Evolutionary conservation across 2,329 filamentous ascomycete species (phyloP).

Genomic region (Diaporthe eres): DNA sequence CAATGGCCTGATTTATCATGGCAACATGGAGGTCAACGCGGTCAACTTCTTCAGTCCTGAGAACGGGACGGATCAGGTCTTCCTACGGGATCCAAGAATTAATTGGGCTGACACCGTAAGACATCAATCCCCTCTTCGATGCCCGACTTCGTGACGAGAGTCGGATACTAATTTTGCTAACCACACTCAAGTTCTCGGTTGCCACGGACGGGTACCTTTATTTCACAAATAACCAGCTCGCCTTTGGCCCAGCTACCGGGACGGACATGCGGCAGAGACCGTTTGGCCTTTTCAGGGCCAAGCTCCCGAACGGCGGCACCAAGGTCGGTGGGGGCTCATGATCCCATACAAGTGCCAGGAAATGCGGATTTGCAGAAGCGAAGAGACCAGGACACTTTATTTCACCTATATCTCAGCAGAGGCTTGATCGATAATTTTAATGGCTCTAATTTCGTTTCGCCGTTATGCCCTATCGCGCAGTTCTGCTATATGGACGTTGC

Average conservation of each 20-base stretch:
- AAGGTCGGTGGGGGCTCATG: conserved; percentile 42
- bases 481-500: too few species aligned
- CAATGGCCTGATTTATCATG: conserved; percentile 63
- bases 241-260: conserved; percentile 37
- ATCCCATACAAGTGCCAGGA: neutral
- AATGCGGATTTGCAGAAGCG: neutral
- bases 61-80: conserved; percentile 56
- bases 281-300: conserved; percentile 46
- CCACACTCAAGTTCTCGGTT: conserved; percentile 49
- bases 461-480: neutral
- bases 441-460: neutral
- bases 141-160: neutral
- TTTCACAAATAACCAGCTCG: conserved; percentile 66
- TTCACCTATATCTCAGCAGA: too few species aligned
- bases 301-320: conserved; percentile 45
- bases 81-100: conserved; percentile 56
- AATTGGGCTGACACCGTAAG: conserved; percentile 65
- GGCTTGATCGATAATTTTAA: neutral
- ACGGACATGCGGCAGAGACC: conserved; percentile 44
- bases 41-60: conserved; percentile 58
- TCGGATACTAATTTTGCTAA: neutral
- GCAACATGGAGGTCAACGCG: conserved; percentile 64
- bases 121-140: accelerated
- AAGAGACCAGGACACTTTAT: neutral
- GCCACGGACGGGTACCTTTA: conserved; percentile 64